Evolutionary conservation across 2,329 filamentous ascomycete species (phyloP), one percentile per base, ranked within the genome.

Genomic region (Periconia digitata): DNA sequence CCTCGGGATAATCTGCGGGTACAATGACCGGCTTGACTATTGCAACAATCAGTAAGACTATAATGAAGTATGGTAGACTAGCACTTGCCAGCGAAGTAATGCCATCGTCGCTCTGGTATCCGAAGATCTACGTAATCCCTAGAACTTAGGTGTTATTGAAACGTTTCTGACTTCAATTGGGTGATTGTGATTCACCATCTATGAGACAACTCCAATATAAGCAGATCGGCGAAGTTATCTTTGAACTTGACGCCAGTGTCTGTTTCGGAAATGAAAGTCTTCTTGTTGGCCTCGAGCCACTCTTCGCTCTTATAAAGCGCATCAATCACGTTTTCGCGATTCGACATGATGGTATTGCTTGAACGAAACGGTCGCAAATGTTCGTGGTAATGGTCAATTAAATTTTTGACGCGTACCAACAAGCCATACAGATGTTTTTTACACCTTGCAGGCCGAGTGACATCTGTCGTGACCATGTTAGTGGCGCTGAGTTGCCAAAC

Each of bases 21-120:
- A 37, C 35, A 37, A 37, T 37, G 35, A 37, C 35, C 35, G 35
- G 35, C n/a, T 37, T 37, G 35, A 37, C 35, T 37, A 37, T 37
- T 16, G n/a, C 35, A 5, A 32, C n/a, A 17, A 16, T 37, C 35
- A 37, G 35, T 37, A 17, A 4, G 13, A 7, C n/a, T 37, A 17
- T 37, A 16, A 16, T 37, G 12, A 37, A 16, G n/a, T 12, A 16
- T 16, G 4, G 18, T 12, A 37, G 35, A 16, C 5, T 37, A 17
- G 3, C 35, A 37, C 35, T 37, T 16, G n/a, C 35, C 35, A 37
- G 35, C 35, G 18, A 37, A 37, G 35, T 41, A 41, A 27, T 41
- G 21, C 39, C 39, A 41, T 41, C 23, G 21, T 18, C 24, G n/a
- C 10, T 21, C 12, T 16, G 39, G 39, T 3, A 41, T 41, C n/a